Conservation (phyloP, 495 filamentous ascomycete species). For the Rhizodiscina lignyota region DNA sequence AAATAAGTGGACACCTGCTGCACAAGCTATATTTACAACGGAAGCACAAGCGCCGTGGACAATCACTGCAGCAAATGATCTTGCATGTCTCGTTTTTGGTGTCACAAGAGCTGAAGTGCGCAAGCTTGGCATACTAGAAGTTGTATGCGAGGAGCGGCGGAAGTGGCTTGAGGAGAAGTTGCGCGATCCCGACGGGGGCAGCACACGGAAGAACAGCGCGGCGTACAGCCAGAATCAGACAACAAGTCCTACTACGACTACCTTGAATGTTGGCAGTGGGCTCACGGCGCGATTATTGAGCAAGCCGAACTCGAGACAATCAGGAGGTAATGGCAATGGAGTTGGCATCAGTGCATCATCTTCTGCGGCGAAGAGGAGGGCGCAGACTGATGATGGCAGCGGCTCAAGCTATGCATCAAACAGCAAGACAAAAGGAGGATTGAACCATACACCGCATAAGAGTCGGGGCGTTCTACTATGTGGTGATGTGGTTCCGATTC, state of each 20-base stretch:
- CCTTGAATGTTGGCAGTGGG: slow-evolving; percentile 48
- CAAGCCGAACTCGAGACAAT: slow-evolving; percentile 65
- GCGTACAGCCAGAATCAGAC: slow-evolving; percentile 27
- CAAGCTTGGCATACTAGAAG: slow-evolving; percentile 87
- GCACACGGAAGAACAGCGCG: slow-evolving; percentile 19
- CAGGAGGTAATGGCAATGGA: no score
- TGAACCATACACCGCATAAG: slow-evolving; percentile 44
- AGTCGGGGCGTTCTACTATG: slow-evolving; percentile 86
- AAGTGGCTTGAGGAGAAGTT: slow-evolving; percentile 75
- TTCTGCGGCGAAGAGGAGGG: slow-evolving; percentile 27
- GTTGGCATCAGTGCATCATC: no score
- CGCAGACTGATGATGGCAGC: slow-evolving; percentile 61
- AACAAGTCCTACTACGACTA: slow-evolving; percentile 27
- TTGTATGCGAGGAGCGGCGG: slow-evolving; percentile 73
- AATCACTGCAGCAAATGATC: slow-evolving; percentile 89
- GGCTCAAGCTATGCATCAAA: slow-evolving; percentile 37
- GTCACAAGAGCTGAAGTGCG: slow-evolving; percentile 87
- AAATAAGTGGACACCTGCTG: slow-evolving; percentile 75
- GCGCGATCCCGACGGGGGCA: slow-evolving; percentile 36
- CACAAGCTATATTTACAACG: slow-evolving; percentile 93
- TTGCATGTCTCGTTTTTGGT: slow-evolving; percentile 90
- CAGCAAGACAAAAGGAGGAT: slow-evolving; percentile 23
- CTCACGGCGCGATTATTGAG: slow-evolving; percentile 74
- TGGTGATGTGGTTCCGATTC: slow-evolving; percentile 92
- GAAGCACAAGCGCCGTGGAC: slow-evolving; percentile 81